phyloP scores from a whole-genome alignment of 1,284 basidiomycete species.

The Trichosporon asahii region DNA sequence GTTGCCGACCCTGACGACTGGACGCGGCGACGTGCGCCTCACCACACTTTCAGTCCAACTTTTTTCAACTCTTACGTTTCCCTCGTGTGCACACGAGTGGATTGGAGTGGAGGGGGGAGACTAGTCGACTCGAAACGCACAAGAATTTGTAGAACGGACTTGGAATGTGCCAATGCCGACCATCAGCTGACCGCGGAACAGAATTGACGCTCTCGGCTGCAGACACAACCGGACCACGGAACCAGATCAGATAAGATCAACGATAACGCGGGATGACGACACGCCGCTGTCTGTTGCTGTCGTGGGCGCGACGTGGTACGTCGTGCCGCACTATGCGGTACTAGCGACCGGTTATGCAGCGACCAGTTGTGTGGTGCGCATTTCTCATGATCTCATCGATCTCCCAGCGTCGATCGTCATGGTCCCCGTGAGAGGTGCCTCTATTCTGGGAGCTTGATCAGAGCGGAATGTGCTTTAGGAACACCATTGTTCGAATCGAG shows the following conservation, averaged over 20 bases:
- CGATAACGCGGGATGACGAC: constrained; percentile 4
- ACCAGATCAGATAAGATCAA: constrained; percentile 9
- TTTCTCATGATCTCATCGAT: constrained; percentile 1
- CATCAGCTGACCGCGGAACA: neutral
- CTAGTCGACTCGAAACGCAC: neutral
- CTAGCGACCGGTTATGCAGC: neutral
- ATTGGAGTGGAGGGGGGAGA: neutral
- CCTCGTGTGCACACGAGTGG: neutral
- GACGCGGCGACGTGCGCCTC: neutral
- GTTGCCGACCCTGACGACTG: neutral
- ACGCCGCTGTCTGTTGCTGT: neutral
- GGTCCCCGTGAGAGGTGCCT: neutral
- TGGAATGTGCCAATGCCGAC: neutral
- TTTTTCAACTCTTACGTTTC: neutral
- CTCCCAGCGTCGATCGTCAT: neutral
- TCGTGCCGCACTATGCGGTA: neutral
- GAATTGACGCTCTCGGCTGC: neutral
- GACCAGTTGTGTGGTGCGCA: neutral
- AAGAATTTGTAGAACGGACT: neutral
- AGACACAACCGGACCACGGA: neutral
- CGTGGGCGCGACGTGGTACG: neutral
- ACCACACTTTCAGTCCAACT: neutral
- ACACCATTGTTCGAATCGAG: too few species aligned
- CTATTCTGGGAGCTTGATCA: neutral
- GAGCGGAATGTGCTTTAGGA: neutral